These are phyloP conservation scores for Harringtonia lauricola DNA, from an alignment of 2,329 filamentous ascomycete species.

Conservation along the genomic window DNA sequence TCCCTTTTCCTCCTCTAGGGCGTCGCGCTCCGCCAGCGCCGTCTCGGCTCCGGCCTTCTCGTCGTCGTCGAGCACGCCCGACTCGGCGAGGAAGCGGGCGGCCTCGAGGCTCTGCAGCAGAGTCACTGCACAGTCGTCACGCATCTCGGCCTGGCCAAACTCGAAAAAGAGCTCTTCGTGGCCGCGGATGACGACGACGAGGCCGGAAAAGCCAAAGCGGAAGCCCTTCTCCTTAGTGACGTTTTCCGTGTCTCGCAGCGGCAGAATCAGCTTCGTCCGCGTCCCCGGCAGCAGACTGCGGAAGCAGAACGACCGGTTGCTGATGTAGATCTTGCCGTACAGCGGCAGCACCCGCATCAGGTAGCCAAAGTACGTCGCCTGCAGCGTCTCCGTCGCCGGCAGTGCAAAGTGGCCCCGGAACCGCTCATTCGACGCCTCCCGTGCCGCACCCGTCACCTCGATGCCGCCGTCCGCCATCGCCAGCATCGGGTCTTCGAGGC, in stretches of 20 bases:
- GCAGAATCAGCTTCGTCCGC: constrained; percentile 83
- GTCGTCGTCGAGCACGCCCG: constrained; percentile 53
- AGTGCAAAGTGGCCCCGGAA: constrained; percentile 87
- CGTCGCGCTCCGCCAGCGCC: constrained; percentile 71
- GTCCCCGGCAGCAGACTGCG: constrained; percentile 82
- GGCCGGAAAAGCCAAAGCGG: constrained; percentile 77
- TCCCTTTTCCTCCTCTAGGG: constrained; percentile 45
- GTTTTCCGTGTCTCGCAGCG: constrained; percentile 83
- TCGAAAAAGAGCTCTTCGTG: constrained; percentile 97
- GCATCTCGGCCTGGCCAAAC: constrained; percentile 63
- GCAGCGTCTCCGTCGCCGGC: constrained; percentile 70
- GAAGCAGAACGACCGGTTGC: constrained; percentile 81
- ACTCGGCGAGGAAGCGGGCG: constrained; percentile 58
- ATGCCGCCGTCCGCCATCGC: neutral
- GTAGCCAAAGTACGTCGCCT: constrained; percentile 86
- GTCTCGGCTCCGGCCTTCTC: constrained; percentile 60
- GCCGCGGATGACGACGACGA: constrained; percentile 86
- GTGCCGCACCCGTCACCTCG: neutral
- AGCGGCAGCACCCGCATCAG: constrained; percentile 82
- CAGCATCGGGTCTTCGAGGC: constrained; percentile 42
- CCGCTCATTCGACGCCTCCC: constrained; percentile 51
- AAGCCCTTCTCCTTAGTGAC: constrained; percentile 94
- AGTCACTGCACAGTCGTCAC: constrained; percentile 83
- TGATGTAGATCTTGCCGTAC: constrained; percentile 95
- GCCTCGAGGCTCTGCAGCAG: constrained; percentile 67